Conservation (phyloP, 1,139 yeast species). For the Magnusiomyces suaveolens region DNA sequence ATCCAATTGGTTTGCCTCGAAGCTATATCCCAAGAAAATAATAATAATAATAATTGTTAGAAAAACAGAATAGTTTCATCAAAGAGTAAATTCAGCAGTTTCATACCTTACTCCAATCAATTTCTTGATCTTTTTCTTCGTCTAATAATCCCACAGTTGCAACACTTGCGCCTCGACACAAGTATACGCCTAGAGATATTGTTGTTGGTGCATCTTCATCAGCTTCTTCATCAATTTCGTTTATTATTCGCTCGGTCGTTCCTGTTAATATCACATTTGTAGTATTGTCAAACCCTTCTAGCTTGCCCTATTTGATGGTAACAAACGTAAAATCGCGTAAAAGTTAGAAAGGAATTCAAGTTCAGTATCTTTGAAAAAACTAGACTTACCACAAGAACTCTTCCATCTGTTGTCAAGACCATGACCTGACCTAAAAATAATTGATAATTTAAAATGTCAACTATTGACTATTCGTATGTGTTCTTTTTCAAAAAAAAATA, state of each 20-base stretch:
- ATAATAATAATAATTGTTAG: background rate
- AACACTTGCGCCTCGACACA: slow-evolving; percentile 75
- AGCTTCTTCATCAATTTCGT: slow-evolving; percentile 30
- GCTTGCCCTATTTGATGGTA: slow-evolving; percentile 40
- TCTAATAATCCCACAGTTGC: slow-evolving; percentile 70
- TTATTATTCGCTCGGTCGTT: slow-evolving; percentile 45
- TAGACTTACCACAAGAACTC: slow-evolving; percentile 13
- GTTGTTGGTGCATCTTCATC: slow-evolving; percentile 42
- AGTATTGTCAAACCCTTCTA: slow-evolving; percentile 74
- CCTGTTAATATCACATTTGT: slow-evolving; percentile 61
- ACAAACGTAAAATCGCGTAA: slow-evolving; percentile 11
- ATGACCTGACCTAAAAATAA: slow-evolving; percentile 9
- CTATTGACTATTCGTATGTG: too few relatives aligned
- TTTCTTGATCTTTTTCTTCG: slow-evolving; percentile 38
- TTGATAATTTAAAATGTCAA: background rate
- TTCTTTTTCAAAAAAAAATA: too few relatives aligned
- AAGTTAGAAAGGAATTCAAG: slow-evolving; percentile 17
- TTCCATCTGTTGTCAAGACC: slow-evolving; percentile 14
- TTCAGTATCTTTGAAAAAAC: background rate
- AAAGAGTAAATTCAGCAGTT: background rate
- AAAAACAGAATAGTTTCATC: background rate
- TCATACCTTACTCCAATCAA: slow-evolving; percentile 50
- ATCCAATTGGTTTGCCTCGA: slow-evolving; percentile 22
- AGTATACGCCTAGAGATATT: slow-evolving; percentile 51
- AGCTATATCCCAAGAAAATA: slow-evolving; percentile 16